Conservation (phyloP, 257 asterid species). For the Salvia rosmarinus region DNA sequence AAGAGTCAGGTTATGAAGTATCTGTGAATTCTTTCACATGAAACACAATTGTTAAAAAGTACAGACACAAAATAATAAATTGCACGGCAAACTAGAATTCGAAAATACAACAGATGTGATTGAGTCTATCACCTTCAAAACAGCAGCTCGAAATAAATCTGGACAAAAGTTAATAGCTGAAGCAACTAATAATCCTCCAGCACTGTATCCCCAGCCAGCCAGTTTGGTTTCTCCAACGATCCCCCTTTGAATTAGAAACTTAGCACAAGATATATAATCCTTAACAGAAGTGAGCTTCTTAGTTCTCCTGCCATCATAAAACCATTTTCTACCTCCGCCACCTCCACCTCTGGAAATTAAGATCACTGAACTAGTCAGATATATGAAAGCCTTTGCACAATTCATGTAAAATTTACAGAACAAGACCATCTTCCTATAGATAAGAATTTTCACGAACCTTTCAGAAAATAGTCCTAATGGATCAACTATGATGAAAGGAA, state of each 20-base stretch:
- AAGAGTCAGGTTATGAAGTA: background rate
- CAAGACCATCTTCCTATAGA: background rate
- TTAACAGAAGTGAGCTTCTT: conserved; percentile 71
- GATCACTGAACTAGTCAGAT: conserved; percentile 32
- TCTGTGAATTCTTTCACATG: conserved; percentile 21
- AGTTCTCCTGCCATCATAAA: conserved; percentile 71
- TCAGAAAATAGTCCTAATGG: background rate
- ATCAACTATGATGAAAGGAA: background rate
- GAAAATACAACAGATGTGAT: background rate
- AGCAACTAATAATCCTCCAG: conserved; percentile 94
- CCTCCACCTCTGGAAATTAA: conserved; percentile 89
- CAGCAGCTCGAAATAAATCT: conserved; percentile 81
- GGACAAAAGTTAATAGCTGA: conserved; percentile 83
- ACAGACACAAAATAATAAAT: no score
- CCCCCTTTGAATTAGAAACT: conserved; percentile 67
- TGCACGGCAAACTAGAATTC: background rate
- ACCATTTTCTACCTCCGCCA: conserved; percentile 81
- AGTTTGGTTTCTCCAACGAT: conserved; percentile 77
- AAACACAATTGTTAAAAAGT: no score
- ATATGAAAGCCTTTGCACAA: conserved; percentile 5
- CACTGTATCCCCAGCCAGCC: conserved; percentile 99
- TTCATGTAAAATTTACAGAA: background rate
- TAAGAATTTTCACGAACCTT: conserved; percentile 10
- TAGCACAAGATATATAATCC: conserved; percentile 84
- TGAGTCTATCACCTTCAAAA: conserved; percentile 66